Base-by-base conservation (phyloP, 202 grass and related monocot genomes). In the Hordeum pubiflorum region DNA sequence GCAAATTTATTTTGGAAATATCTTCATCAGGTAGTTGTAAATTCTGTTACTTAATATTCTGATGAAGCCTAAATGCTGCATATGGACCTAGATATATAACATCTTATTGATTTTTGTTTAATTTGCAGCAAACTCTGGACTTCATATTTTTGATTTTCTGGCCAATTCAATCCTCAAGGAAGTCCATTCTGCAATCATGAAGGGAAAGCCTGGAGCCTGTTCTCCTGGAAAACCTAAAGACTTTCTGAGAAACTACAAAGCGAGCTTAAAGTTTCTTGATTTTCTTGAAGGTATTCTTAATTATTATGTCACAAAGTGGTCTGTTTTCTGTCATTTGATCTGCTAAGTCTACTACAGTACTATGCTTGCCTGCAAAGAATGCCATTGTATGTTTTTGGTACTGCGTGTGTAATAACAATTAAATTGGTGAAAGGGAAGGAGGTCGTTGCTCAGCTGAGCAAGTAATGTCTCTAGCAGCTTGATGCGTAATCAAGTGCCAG, bases 101-200 rank as follows among this genome's bases (percentile, higher is more conserved):
- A 83, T 78, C 54, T 91, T 81, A 50, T 50, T 69, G 32, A 18
- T 38, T 81, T 37, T 83, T 17, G 39, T 63, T 9, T 67, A 21
- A 63, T 85, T 89, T 91, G 71, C 89, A 99, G 96, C 78, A 85
- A 99, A 99, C 74, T 99, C 92, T 65, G 96, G 92, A 69, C 89
- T 98, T 60, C 96, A 98, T 90, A 87, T 98, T 86, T 98, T 98
- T 91, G 83, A 95, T 85, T 98, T 98, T 86, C 80, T 98, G 74
- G 92, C 90, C 31, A 98, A 98, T 90, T 95, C 96, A 65, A 91
- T 98, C 85, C 80, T 98, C 61, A 98, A 95, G 79, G 96, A 98
- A 85, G 90, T 95, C 3, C 80, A 95, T 77, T 78, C 89, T 80
- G 85, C 90, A 33, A 93, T 98, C 69, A 85, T 95, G 68, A 98